Evolutionary conservation across 2,329 filamentous ascomycete species (phyloP), one percentile per base, ranked within the genome.

Genomic region (Hymenotorrendiella dingleyae): DNA sequence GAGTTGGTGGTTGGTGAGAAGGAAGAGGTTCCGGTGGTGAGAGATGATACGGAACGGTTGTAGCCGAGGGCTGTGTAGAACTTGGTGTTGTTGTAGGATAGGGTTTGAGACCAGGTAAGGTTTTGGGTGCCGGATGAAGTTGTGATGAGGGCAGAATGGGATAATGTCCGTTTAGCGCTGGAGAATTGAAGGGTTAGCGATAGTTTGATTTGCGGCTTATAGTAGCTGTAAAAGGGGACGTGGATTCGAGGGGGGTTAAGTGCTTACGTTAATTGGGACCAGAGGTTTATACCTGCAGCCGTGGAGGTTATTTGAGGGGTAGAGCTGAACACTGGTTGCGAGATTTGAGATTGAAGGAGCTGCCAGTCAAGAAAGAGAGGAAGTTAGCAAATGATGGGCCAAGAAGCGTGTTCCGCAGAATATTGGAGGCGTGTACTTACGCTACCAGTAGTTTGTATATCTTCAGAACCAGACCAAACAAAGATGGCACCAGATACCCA

Each of bases 401-500:
- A n/a, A n/a, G n/a, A n/a, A n/a, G n/a, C n/a, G n/a, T n/a, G n/a
- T n/a, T n/a, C n/a, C 23, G 11, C 10, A 23, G 8, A 21, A 20
- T 23, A 10, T 20, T 12, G 20, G 14, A 11, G 16, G 9, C 5
- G 9, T 22, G 27, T 16, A 38, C 16, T 30, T 32, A 21, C 39
- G 21, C 55, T 61, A 9, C 74, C 76, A 1, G 71, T 79, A 0
- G 78, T 80, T 41, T 77, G 59, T 16, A 68, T 72, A 6, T 61
- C 65, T 4, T 61, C 58, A 2, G 64, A 58, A 52, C 82, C 79
- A 0, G 82, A 68, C 79, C 85, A 93, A 12, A 89, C 54, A 58
- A 93, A 91, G 7, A 91, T 69, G 62, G 90, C 93, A 27, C 84
- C 86, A 0, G 82, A 84, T 2, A 93, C 73, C 12, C 84, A 73